Conservation (phyloP, 2,329 filamentous ascomycete species). For the Cercospora canescens region DNA sequence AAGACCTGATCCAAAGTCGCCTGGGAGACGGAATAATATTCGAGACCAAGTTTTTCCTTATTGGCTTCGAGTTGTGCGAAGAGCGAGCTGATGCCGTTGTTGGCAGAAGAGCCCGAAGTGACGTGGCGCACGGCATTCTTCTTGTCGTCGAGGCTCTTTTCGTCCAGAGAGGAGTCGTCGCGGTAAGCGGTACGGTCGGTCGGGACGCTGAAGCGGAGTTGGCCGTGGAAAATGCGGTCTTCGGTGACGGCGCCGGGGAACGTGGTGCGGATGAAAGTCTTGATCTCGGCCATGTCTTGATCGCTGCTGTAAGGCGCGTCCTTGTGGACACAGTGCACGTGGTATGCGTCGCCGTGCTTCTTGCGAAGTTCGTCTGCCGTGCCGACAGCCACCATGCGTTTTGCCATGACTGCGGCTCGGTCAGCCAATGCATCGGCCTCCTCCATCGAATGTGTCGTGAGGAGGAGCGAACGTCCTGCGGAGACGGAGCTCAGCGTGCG, state of each 20-base stretch:
- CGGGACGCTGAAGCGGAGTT: constrained; percentile 80
- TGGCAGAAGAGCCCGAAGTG: neutral
- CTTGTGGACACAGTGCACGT: constrained; percentile 77
- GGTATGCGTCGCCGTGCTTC: constrained; percentile 74
- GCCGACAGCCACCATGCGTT: constrained; percentile 81
- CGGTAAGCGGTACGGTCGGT: constrained; percentile 33
- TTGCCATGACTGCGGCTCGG: constrained; percentile 81
- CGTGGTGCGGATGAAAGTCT: constrained; percentile 61
- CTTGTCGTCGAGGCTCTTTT: constrained; percentile 14
- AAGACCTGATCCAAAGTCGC: constrained; percentile 92
- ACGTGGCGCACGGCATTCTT: constrained; percentile 11
- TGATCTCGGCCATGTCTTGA: constrained; percentile 67
- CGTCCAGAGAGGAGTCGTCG: constrained; percentile 19
- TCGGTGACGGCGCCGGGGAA: constrained; percentile 70
- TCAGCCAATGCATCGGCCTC: constrained; percentile 87
- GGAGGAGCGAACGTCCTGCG: constrained; percentile 74
- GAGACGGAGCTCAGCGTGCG: constrained; percentile 73
- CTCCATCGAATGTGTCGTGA: constrained; percentile 95
- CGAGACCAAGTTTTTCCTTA: constrained; percentile 67
- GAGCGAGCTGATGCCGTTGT: constrained; percentile 62
- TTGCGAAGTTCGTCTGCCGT: constrained; percentile 70
- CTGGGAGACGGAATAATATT: constrained; percentile 83
- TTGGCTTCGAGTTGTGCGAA: constrained; percentile 73
- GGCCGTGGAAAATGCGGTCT: constrained; percentile 76
- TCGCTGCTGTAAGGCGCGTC: constrained; percentile 71